Percentiles rank a stretch among this genome's conserved stretches.
Evolutionary conservation across 495 filamentous ascomycete genomes (phyloP).

Genomic region (Tuber brumale): DNA sequence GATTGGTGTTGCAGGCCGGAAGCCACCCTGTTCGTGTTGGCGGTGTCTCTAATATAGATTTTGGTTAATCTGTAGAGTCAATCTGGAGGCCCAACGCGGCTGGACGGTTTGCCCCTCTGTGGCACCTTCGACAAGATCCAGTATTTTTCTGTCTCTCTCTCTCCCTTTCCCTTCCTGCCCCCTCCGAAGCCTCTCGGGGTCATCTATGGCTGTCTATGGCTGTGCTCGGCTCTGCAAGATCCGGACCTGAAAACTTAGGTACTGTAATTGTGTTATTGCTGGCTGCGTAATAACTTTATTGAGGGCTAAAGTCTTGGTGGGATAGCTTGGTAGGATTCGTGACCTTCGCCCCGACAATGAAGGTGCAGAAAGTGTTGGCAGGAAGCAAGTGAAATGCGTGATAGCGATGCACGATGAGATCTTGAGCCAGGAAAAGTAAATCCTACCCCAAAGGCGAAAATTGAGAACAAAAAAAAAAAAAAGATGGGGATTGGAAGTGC

Average conservation of each 20-base stretch:
- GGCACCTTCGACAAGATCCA: not conserved
- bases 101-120: not conserved
- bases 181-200: not conserved
- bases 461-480: not conserved
- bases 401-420: not conserved
- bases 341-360: not conserved
- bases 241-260: not conserved
- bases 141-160: not conserved
- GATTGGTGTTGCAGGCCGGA: slow-evolving; percentile 3
- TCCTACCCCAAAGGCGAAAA: not conserved
- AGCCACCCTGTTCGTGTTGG: not conserved
- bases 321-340: not conserved
- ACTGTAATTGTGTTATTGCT: not conserved
- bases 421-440: not conserved
- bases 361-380: not conserved
- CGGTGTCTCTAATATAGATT: not conserved
- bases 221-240: slow-evolving; percentile 1
- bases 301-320: not conserved
- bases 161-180: not conserved
- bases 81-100: not conserved
- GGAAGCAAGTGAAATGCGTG: not conserved
- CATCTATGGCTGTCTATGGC: not conserved
- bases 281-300: not conserved
- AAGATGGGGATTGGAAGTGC: not conserved
- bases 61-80: not conserved